phyloP scores from a whole-genome alignment of 306 rosid genomes.

The Potentilla sterilis region DNA sequence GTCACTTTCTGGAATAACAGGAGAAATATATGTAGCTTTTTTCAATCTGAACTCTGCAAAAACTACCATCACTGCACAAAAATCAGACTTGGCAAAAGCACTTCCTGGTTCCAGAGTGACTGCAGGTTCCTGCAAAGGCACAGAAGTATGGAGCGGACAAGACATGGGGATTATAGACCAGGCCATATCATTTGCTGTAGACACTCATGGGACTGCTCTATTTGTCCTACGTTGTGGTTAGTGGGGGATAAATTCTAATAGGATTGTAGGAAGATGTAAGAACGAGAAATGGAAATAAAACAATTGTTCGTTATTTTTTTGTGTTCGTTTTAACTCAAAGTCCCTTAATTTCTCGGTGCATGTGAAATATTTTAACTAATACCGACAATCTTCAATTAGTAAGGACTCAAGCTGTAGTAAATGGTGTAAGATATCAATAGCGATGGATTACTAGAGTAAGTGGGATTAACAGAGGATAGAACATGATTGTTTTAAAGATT shows the following conservation, averaged over 20 bases:
- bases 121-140: conserved; percentile 38
- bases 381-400: too few relatives aligned
- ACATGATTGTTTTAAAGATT: neutral
- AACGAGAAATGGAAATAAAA: neutral
- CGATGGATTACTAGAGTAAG: neutral
- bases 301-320: too few relatives aligned
- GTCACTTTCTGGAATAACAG: conserved; percentile 26
- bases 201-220: conserved; percentile 59
- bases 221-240: conserved; percentile 44
- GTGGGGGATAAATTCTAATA: neutral
- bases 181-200: conserved; percentile 40
- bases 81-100: conserved; percentile 47
- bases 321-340: too few relatives aligned
- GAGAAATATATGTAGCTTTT: conserved; percentile 69
- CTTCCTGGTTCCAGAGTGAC: conserved; percentile 34
- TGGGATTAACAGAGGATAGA: neutral
- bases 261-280: neutral
- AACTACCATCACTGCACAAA: conserved; percentile 39
- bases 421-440: neutral
- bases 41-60: conserved; percentile 56
- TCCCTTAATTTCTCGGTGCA: too few relatives aligned
- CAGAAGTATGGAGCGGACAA: conserved; percentile 68
- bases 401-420: too few relatives aligned
- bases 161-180: conserved; percentile 30
- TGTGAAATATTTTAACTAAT: too few relatives aligned